These are phyloP conservation scores for Diplosphaera chodatii DNA, from an alignment of 139 green algal genomes.

Conservation along the genomic window DNA sequence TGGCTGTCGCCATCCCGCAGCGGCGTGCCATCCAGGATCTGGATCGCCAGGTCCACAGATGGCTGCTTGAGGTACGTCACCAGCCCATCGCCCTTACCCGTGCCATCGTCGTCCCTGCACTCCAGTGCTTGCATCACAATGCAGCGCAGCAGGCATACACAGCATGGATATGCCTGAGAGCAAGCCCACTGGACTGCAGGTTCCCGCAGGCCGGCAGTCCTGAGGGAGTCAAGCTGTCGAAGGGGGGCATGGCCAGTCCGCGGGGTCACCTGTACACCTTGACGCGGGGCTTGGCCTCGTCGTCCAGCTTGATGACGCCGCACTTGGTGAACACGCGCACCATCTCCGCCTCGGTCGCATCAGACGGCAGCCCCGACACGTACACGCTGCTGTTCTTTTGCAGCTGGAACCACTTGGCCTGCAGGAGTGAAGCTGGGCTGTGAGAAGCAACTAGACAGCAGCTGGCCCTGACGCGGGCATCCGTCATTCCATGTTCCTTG, in stretches of 20 bases:
- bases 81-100: slow-evolving; percentile 83
- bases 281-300: slow-evolving; percentile 45
- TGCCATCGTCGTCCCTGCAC: slow-evolving; percentile 45
- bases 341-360: slow-evolving; percentile 78
- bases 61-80: slow-evolving; percentile 85
- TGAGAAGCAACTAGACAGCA: too few species aligned
- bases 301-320: slow-evolving; percentile 66
- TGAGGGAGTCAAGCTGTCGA: too few species aligned
- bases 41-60: slow-evolving; percentile 67
- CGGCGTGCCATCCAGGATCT: slow-evolving; percentile 64
- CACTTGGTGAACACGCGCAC: slow-evolving; percentile 67
- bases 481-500: too few species aligned
- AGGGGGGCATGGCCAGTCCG: background rate
- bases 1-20: slow-evolving; percentile 40
- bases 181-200: too few species aligned
- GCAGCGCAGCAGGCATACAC: too few species aligned
- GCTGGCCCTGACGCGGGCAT: too few species aligned
- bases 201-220: too few species aligned
- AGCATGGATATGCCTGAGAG: too few species aligned
- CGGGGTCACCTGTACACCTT: slow-evolving; percentile 62
- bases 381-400: slow-evolving; percentile 93
- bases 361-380: slow-evolving; percentile 80
- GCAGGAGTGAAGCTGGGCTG: background rate
- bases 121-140: too few species aligned
- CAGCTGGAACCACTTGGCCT: slow-evolving; percentile 69